phyloP scores from a whole-genome alignment of 495 filamentous ascomycete species.

The Penicillium chermesinum region DNA sequence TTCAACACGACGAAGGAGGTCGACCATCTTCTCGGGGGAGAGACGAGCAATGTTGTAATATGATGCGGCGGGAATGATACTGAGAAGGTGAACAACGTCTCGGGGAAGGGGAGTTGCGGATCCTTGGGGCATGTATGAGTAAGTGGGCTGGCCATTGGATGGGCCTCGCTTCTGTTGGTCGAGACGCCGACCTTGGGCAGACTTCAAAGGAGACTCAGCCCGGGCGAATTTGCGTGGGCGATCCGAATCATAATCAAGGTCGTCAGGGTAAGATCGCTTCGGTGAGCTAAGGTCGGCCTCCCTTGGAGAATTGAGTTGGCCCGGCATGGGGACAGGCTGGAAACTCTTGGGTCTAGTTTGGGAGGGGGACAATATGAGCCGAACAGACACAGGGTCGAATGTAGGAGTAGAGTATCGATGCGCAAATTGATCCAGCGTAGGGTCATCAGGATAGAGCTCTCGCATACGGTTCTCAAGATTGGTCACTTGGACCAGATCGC shows the following conservation, averaged over 20 bases:
- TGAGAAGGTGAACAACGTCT: constrained; percentile 74
- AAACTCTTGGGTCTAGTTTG: constrained; percentile 63
- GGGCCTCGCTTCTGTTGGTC: constrained; percentile 65
- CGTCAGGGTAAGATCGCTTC: constrained; percentile 63
- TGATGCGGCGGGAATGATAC: constrained; percentile 73
- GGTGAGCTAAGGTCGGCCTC: constrained; percentile 62
- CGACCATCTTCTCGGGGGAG: constrained; percentile 64
- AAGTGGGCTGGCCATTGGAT: constrained; percentile 30
- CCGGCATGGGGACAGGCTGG: constrained; percentile 23
- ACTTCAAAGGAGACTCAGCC: constrained; percentile 83
- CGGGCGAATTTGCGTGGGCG: constrained; percentile 77
- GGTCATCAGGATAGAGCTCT: constrained; percentile 85
- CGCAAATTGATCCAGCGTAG: constrained; percentile 66
- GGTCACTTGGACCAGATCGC: constrained; percentile 80
- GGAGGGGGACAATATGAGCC: constrained; percentile 74
- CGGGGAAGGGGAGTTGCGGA: constrained; percentile 59
- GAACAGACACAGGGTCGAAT: constrained; percentile 73
- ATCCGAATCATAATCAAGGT: constrained; percentile 64
- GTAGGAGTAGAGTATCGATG: constrained; percentile 62
- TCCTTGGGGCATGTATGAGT: constrained; percentile 39
- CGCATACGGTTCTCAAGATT: constrained; percentile 90
- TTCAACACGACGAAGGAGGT: constrained; percentile 60
- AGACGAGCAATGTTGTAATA: constrained; percentile 64
- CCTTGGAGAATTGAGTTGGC: constrained; percentile 38
- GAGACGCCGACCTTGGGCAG: constrained; percentile 71